Percentiles rank a stretch among this genome's conserved stretches.
Evolutionary conservation across 1,284 basidiomycete genomes (phyloP).

Genomic region (Malassezia caprae): DNA sequence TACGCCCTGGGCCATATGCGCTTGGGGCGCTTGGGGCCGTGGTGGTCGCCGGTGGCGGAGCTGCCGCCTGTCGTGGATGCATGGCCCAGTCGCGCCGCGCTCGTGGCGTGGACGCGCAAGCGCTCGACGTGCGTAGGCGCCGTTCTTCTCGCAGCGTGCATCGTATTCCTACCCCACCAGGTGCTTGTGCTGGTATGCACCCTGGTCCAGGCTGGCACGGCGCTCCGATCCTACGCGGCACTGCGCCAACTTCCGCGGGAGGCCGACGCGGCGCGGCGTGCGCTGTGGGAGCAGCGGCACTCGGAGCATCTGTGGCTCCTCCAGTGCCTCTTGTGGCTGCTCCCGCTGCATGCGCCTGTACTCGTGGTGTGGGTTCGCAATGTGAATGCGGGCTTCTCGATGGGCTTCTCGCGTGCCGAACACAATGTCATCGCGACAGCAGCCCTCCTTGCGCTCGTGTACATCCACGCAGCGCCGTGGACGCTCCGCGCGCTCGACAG

Average conservation of each 20-base stretch:
- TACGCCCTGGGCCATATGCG: background rate
- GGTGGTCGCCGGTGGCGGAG: background rate
- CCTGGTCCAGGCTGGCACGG: slow-evolving; percentile 58
- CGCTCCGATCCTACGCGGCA: slow-evolving; percentile 24
- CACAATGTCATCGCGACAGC: slow-evolving; percentile 62
- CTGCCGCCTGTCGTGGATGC: background rate
- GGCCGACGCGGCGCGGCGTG: background rate
- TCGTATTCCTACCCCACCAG: slow-evolving; percentile 74
- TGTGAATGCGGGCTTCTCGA: slow-evolving; percentile 36
- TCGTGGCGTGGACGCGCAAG: background rate
- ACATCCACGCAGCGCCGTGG: slow-evolving; percentile 16
- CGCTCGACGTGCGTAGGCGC: slow-evolving; percentile 1
- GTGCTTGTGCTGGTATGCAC: slow-evolving; percentile 74
- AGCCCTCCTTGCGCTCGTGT: slow-evolving; percentile 57
- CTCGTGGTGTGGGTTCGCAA: slow-evolving; percentile 84
- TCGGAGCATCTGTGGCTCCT: slow-evolving; percentile 20
- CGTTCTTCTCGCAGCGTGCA: slow-evolving; percentile 58
- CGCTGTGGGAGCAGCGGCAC: slow-evolving; percentile 3
- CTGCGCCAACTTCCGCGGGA: background rate
- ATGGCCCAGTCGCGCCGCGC: background rate
- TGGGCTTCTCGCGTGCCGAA: slow-evolving; percentile 50
- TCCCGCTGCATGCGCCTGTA: slow-evolving; percentile 69
- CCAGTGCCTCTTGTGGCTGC: slow-evolving; percentile 64
- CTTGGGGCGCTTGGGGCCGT: background rate
- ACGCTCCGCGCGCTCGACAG: background rate